Percentiles rank a stretch among this genome's conserved stretches.
Evolutionary conservation across 345 rosid genomes (phyloP).

Genomic region (Stellera chamaejasme): DNA sequence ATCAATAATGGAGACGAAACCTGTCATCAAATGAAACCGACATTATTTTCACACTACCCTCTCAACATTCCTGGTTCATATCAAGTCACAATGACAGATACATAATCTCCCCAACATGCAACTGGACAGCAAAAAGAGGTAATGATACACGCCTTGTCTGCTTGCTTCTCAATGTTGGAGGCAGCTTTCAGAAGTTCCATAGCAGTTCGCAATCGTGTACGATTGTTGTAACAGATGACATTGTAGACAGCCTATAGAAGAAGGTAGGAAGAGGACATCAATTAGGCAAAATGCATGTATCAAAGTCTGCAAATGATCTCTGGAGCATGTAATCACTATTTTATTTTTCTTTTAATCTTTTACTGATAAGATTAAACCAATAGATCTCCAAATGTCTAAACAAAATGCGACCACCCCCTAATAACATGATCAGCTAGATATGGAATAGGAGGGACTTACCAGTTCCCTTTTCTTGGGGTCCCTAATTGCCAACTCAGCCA

Average conservation of each 20-base stretch:
- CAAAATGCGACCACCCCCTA: no score
- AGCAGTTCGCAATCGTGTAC: conserved; percentile 56
- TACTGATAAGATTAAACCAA: background rate
- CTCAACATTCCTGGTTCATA: background rate
- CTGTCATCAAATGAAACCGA: conserved; percentile 22
- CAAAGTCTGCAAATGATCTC: no score
- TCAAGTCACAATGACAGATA: background rate
- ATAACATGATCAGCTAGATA: background rate
- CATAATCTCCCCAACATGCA: background rate
- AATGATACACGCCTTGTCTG: conserved; percentile 40
- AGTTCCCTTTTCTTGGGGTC: conserved; percentile 60
- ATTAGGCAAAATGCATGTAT: background rate
- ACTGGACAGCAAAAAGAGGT: background rate
- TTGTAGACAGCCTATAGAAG: conserved; percentile 58
- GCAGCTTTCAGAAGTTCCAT: conserved; percentile 77
- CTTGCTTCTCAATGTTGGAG: conserved; percentile 53
- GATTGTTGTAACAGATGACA: conserved; percentile 61
- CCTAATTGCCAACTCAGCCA: conserved; percentile 61
- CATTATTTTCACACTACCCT: background rate
- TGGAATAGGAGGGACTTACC: conserved; percentile 30
- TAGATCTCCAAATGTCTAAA: no score
- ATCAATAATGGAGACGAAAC: conserved; percentile 82
- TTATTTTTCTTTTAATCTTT: background rate
- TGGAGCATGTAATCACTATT: background rate
- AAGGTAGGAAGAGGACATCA: conserved; percentile 3